These are phyloP conservation scores for Peronospora destructor DNA, from an alignment of 352 stramenopile species.

Conservation along the genomic window DNA sequence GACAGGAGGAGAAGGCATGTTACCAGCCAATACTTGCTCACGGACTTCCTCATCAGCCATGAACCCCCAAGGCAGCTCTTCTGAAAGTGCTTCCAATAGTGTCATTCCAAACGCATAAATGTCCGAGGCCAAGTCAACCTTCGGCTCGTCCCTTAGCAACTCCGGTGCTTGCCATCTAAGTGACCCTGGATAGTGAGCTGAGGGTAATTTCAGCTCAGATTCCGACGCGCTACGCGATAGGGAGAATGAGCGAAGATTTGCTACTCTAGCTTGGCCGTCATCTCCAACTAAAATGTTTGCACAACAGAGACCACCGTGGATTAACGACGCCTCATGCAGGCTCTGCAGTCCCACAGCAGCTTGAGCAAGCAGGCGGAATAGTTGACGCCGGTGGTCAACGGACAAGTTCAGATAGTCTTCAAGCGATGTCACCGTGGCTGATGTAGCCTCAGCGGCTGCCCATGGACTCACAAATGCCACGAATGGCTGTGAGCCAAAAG, in stretches of 20 bases:
- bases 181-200: slow-evolving; percentile 14
- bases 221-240: slow-evolving; percentile 9
- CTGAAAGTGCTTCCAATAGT: slow-evolving; percentile 46
- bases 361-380: slow-evolving; percentile 43
- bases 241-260: slow-evolving; percentile 42
- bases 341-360: slow-evolving; percentile 45
- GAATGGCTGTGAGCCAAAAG: slow-evolving; percentile 39
- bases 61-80: slow-evolving; percentile 59
- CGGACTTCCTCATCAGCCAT: slow-evolving; percentile 39
- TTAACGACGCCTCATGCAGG: slow-evolving; percentile 39
- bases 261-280: slow-evolving; percentile 50
- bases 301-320: slow-evolving; percentile 49
- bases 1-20: slow-evolving; percentile 35
- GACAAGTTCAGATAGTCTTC: slow-evolving; percentile 48
- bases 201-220: not conserved
- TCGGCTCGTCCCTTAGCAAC: slow-evolving; percentile 18
- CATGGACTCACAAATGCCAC: slow-evolving; percentile 47
- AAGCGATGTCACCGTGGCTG: slow-evolving; percentile 32
- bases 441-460: slow-evolving; percentile 18
- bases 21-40: slow-evolving; percentile 31
- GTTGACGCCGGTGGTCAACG: slow-evolving; percentile 31
- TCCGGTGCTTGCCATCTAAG: slow-evolving; percentile 58
- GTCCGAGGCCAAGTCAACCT: slow-evolving; percentile 33
- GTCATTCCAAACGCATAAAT: slow-evolving; percentile 68
- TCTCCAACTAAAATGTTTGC: slow-evolving; percentile 51